A percentile compares a stretch with the other conserved stretches of the same genome.
Conservation (phyloP, 352 stramenopile species). For the Phytophthora niederhauseri region DNA sequence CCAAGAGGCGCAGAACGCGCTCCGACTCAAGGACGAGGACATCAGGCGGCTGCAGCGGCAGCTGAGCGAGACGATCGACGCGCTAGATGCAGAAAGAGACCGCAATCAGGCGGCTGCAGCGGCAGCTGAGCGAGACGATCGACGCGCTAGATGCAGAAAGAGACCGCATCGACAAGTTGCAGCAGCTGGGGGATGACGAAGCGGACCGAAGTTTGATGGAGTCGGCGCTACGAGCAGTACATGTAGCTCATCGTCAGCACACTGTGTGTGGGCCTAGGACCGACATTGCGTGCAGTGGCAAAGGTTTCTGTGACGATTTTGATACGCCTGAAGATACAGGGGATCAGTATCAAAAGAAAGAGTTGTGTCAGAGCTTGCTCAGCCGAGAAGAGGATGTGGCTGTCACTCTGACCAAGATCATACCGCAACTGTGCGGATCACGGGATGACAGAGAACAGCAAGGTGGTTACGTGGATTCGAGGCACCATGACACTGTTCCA, state of each 20-base stretch:
- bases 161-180: not conserved
- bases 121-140: constrained; percentile 4
- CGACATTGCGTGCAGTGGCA: not conserved
- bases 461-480: not conserved
- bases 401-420: not conserved
- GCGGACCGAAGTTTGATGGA: not conserved
- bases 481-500: not conserved
- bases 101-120: not conserved
- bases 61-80: constrained; percentile 3
- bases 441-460: not conserved
- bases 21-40: not conserved
- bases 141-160: not conserved
- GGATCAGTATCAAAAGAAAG: not conserved
- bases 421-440: not conserved
- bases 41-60: not conserved
- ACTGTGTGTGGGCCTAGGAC: not conserved
- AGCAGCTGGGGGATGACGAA: not conserved
- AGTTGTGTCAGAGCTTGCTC: not conserved
- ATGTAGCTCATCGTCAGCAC: not conserved
- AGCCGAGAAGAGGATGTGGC: not conserved
- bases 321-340: not conserved
- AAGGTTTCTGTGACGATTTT: not conserved
- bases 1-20: not conserved
- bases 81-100: not conserved
- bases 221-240: not conserved